These are phyloP conservation scores for Trichoderma gracile DNA, from an alignment of 2,329 filamentous ascomycete species.

Conservation along the genomic window DNA sequence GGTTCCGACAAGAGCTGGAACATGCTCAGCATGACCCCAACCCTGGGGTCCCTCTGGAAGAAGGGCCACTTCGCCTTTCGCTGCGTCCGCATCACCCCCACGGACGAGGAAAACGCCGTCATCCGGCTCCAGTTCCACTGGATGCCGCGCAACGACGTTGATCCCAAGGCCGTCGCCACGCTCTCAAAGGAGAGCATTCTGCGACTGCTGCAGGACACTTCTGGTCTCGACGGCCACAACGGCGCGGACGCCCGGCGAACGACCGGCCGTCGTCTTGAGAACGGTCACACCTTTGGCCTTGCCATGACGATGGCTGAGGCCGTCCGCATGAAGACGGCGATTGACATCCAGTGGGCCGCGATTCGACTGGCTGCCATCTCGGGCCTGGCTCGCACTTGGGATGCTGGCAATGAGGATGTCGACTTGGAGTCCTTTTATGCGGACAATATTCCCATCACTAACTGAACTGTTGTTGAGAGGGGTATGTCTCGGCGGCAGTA, in stretches of 20 bases:
- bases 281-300: neutral
- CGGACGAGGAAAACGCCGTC: neutral
- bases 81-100: neutral
- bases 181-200: neutral
- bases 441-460: neutral
- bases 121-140: slow-evolving; percentile 8
- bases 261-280: neutral
- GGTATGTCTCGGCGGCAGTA: no score
- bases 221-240: neutral
- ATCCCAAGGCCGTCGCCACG: neutral
- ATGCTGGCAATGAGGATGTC: neutral
- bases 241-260: neutral
- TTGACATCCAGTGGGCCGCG: neutral
- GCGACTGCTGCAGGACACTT: neutral
- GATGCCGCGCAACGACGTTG: neutral
- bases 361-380: neutral
- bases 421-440: neutral
- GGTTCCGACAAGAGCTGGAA: neutral
- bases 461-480: neutral
- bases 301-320: neutral
- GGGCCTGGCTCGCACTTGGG: neutral
- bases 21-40: neutral
- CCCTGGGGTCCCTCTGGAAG: neutral
- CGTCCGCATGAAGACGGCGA: neutral
- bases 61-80: neutral